Evolutionary conservation across 495 filamentous ascomycete species (phyloP).

Genomic region (Aspergillus ellipticus): DNA sequence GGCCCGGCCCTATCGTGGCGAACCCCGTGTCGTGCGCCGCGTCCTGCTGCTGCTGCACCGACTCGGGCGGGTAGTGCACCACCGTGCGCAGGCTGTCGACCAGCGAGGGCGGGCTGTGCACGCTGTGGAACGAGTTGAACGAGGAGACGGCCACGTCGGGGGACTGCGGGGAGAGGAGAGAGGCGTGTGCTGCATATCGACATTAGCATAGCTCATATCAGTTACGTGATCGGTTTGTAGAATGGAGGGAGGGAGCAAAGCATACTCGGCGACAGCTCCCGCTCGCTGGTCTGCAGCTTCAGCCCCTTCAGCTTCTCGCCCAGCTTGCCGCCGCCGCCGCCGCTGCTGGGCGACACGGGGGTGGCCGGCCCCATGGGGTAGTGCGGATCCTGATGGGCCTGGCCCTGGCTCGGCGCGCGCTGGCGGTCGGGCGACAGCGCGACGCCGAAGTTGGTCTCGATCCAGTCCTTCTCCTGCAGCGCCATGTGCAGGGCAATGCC

Average conservation of each 20-base stretch:
- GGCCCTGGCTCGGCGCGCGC: constrained; percentile 14
- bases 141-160: constrained; percentile 65
- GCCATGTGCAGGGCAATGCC: constrained; percentile 79
- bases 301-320: constrained; percentile 73
- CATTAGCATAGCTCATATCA: too few species aligned
- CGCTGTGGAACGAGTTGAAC: constrained; percentile 54
- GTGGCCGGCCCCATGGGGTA: constrained; percentile 41
- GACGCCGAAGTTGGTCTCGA: constrained; percentile 73
- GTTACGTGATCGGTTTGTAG: too few species aligned
- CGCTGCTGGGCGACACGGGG: constrained; percentile 57
- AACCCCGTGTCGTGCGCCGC: constrained; percentile 34
- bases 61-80: constrained; percentile 39
- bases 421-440: constrained; percentile 22
- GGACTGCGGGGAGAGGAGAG: constrained; percentile 56
- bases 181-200: too few species aligned
- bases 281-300: constrained; percentile 67
- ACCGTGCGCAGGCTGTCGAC: constrained; percentile 26
- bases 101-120: constrained; percentile 11
- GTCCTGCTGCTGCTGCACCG: constrained; percentile 37
- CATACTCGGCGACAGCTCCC: constrained; percentile 53
- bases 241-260: background rate
- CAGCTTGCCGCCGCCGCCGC: constrained; percentile 51
- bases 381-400: constrained; percentile 14
- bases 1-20: constrained; percentile 27
- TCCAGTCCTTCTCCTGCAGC: constrained; percentile 74